Conservation (phyloP, 352 stramenopile genomes). For the Paralagenidium karlingii region DNA sequence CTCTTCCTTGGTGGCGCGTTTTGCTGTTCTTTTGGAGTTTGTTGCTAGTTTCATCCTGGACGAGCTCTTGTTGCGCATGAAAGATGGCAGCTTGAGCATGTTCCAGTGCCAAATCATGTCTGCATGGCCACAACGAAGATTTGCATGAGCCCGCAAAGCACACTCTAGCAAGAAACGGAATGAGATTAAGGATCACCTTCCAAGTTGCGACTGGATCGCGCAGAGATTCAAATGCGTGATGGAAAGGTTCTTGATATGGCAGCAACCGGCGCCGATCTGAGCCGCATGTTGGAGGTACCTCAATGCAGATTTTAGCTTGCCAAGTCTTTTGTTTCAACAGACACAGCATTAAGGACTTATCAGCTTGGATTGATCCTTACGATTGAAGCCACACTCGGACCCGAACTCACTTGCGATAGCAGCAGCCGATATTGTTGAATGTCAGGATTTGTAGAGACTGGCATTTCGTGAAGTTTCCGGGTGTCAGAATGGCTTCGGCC, state of each 20-base stretch:
- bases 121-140: too few relatives aligned
- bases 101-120: slow-evolving; percentile 56
- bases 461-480: slow-evolving; percentile 47
- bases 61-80: slow-evolving; percentile 68
- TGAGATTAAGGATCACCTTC: slow-evolving; percentile 2
- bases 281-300: slow-evolving; percentile 66
- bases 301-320: slow-evolving; percentile 53
- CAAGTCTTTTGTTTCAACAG: too few relatives aligned
- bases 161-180: neutral
- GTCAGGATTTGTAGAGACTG: slow-evolving; percentile 70
- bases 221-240: slow-evolving; percentile 78
- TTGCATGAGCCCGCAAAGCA: too few relatives aligned
- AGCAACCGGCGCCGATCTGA: slow-evolving; percentile 32
- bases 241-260: slow-evolving; percentile 59
- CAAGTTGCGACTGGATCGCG: slow-evolving; percentile 64
- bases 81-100: slow-evolving; percentile 72
- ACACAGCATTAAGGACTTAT: too few relatives aligned
- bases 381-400: neutral
- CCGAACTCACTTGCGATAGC: slow-evolving; percentile 39
- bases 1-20: too few relatives aligned
- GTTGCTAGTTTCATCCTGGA: slow-evolving; percentile 21
- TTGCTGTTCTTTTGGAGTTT: slow-evolving; percentile 2
- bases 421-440: slow-evolving; percentile 75
- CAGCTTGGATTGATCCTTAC: neutral
- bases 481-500: slow-evolving; percentile 46